Evolutionary conservation across 257 asterid species (phyloP), one percentile per base, ranked within the genome.

Genomic region (Vinca minor): DNA sequence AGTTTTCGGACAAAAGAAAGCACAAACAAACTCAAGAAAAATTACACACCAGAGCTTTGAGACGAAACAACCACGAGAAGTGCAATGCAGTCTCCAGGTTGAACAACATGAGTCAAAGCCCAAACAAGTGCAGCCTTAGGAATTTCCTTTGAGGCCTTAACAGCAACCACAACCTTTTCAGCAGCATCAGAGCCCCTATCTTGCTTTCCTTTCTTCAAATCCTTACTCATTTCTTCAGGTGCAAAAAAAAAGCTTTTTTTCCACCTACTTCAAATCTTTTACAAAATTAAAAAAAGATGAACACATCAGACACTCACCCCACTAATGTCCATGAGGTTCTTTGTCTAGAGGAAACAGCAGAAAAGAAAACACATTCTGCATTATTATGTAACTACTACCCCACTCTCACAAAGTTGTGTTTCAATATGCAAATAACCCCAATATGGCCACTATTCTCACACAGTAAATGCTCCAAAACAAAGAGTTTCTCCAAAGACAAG

Each of bases 81-180:
- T 3, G 97, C 84, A 75, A 93, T 93, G 82, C 94, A 89, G 59
- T 87, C 99, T 15, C 99, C 99, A 70, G 99, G 97, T 69, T 89
- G 96, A 69, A 89, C 99, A 80, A 93, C 97, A 78, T 89, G 97
- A 69, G 99, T 87, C 64, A 93, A 71, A 71, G 99, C 91, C 99
- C 99, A 89, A 21, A 84, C 84, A 45, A 93, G 82, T 74, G 97
- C 99, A 55, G 92, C 84, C 76, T 89, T 93, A 0, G 97, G 95
- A 65, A 93, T 87, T 73, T 93, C 99, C 80, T 84, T 90, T 4
- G 99, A 84, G 14, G 94, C 97, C 81, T 90, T 93, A 39, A 93
- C 99, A 77, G 97, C 99, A 14, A 93, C 99, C 74, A 93, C 89
- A 67, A 90, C 94, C 65, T 87, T 89, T 79, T 85, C 97, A 48